Evolutionary conservation across 441 rosid species (phyloP), one percentile per base, ranked within the genome.

Genomic region (Isatis lusitanica): DNA sequence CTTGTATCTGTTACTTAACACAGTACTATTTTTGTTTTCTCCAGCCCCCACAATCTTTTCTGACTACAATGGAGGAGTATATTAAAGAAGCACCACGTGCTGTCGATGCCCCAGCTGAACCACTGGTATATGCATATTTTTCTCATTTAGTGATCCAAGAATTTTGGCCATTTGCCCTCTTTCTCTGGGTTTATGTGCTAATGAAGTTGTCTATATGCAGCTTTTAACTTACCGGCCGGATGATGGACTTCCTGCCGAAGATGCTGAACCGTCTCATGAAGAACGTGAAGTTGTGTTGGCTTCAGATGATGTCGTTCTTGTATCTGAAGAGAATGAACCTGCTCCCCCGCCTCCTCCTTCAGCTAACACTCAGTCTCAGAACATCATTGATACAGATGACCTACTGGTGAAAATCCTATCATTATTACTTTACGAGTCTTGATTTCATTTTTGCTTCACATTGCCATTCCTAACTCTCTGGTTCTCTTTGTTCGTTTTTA

Each of bases 1-100:
- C 53, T 39, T 56, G 62, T 30, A 47, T 17, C 16, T 39, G 28
- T 51, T 50, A 55, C 68, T 44, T 18, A 9, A n/a, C 18, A 38
- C 31, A 36, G 13, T 38, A 17, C 33, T 44, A 1, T 60, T 46
- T 59, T 31, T 35, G n/a, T 4, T 68, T 48, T 60, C 59, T 82
- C 12, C 74, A 95, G 99, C 99, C 97, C 17, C 99, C 99, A 24
- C 99, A 93, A 81, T 91, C 97, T 35, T 95, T 95, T 76, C 88
- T 95, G 76, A 82, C 78, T 18, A 93, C 98, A 78, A 95, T 95
- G 99, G 98, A 93, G 83, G 99, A 95, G 84, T 95, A 95, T 76
- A 90, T 95, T 74, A 85, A 69, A 80, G 99, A 95, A 85, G 99
- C 99, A 38, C 99, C 99, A 0, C 88, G 98, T 26, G 79, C 82